A percentile compares a stretch with the other conserved stretches of the same genome.
Evolutionary conservation across 306 rosid species (phyloP).

Genomic region (Spatholobus suberectus): DNA sequence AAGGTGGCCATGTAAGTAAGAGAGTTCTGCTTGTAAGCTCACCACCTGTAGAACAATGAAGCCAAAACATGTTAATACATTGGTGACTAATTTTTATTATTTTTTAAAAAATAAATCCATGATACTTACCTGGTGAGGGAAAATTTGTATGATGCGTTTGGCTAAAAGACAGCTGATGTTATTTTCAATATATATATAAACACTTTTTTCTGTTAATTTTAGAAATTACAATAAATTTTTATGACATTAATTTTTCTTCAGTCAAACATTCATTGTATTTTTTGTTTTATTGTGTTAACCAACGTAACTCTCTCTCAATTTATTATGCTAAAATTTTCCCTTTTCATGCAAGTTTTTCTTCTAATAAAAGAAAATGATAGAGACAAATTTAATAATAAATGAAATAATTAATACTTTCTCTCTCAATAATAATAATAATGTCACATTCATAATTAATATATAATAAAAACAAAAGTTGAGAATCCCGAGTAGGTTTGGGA

Average conservation of each 20-base stretch:
- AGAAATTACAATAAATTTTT: background rate
- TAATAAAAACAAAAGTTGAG: background rate
- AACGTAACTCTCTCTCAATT: background rate
- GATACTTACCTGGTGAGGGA: background rate
- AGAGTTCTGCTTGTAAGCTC: constrained; percentile 74
- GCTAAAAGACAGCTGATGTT: background rate
- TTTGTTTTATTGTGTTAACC: background rate
- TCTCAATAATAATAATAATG: background rate
- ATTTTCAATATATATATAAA: background rate
- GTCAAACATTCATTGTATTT: background rate
- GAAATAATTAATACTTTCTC: background rate
- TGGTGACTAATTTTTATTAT: background rate
- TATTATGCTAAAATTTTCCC: background rate
- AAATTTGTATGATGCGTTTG: background rate
- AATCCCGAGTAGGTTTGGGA: background rate
- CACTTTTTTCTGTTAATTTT: background rate
- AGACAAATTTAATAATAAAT: background rate
- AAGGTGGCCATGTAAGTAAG: constrained; percentile 73
- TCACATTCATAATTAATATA: background rate
- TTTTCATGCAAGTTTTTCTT: background rate
- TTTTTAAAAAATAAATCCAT: background rate
- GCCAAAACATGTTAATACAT: background rate
- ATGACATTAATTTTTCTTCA: background rate
- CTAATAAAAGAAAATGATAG: background rate
- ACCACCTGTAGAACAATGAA: constrained; percentile 54